These are phyloP conservation scores for Populus alba DNA, from an alignment of 345 rosid genomes.

Conservation along the genomic window DNA sequence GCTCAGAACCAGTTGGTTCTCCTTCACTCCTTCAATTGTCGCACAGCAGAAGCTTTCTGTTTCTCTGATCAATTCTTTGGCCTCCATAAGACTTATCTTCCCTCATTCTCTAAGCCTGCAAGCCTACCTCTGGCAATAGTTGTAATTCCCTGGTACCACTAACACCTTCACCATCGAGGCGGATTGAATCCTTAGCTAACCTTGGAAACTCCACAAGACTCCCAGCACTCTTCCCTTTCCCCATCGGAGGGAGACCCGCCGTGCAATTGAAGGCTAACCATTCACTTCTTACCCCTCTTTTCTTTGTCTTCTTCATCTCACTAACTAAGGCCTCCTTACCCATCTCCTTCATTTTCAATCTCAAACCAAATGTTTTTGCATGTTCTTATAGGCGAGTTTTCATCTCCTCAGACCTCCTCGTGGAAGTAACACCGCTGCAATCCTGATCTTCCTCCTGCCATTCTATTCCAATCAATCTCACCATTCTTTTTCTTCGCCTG, in stretches of 20 bases:
- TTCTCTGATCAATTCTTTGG: constrained; percentile 35
- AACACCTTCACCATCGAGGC: background rate
- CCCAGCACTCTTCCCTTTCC: constrained; percentile 15
- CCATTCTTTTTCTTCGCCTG: constrained; percentile 6
- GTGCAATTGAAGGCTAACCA: constrained; percentile 44
- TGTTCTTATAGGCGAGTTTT: constrained; percentile 20
- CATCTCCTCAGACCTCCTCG: constrained; percentile 19
- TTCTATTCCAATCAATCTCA: constrained; percentile 28
- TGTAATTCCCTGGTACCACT: constrained; percentile 1
- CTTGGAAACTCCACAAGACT: constrained; percentile 25
- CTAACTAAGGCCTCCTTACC: constrained; percentile 22
- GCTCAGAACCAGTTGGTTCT: constrained; percentile 33
- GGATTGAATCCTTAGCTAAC: constrained; percentile 26
- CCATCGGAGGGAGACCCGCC: constrained; percentile 42
- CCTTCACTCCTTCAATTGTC: constrained; percentile 15
- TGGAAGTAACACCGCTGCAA: background rate
- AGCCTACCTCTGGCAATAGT: constrained; percentile 21
- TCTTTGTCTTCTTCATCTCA: constrained; percentile 18
- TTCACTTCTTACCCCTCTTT: constrained; percentile 11
- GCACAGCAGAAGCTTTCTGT: constrained; percentile 30
- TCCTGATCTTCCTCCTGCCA: constrained; percentile 31
- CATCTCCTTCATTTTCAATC: constrained; percentile 28
- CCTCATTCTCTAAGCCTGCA: constrained; percentile 26
- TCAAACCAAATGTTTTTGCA: constrained; percentile 27
- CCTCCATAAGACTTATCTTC: constrained; percentile 24